Conservation (phyloP, 371 early-diverging fungal species). For the Rhizopus stolonifer region DNA sequence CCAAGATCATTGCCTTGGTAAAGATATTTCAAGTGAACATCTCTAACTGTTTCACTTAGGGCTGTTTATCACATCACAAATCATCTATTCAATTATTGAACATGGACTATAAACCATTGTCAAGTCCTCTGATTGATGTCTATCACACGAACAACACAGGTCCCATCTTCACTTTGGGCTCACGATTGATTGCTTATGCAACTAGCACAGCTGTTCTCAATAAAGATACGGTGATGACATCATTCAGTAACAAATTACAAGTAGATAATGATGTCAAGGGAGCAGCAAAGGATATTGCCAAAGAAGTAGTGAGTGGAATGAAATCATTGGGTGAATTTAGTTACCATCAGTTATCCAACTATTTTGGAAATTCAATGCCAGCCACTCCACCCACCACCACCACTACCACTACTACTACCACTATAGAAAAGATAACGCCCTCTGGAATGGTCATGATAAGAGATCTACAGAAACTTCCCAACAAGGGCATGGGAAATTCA, state of each 20-base stretch:
- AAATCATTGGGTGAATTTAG: conserved; percentile 60
- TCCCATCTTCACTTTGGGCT: conserved; percentile 60
- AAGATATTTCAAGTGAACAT: too few relatives aligned
- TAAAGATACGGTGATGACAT: conserved; percentile 32
- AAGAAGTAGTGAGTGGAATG: conserved; percentile 73
- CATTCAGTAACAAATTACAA: conserved; percentile 27
- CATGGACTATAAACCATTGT: conserved; percentile 23
- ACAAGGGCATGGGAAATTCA: conserved; percentile 36
- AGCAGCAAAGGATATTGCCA: conserved; percentile 65
- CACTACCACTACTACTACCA: too few relatives aligned
- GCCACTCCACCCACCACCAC: background rate
- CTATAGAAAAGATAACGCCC: conserved; percentile 23
- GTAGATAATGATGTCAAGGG: conserved; percentile 54
- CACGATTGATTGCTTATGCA: conserved; percentile 64
- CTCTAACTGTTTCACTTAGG: too few relatives aligned
- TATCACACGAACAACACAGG: conserved; percentile 34
- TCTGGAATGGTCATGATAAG: conserved; percentile 59
- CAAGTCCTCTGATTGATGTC: conserved; percentile 48
- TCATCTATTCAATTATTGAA: conserved; percentile 44
- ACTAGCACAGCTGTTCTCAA: conserved; percentile 48
- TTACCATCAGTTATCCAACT: conserved; percentile 47
- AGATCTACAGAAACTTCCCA: conserved; percentile 34
- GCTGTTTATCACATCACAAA: conserved; percentile 26
- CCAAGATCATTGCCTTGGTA: conserved; percentile 40
- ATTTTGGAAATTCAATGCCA: conserved; percentile 26